Percentiles rank a stretch among this genome's conserved stretches.
Evolutionary conservation across 129 eudicot genomes (phyloP).

Genomic region (Rutidosis leptorrhynchoides): DNA sequence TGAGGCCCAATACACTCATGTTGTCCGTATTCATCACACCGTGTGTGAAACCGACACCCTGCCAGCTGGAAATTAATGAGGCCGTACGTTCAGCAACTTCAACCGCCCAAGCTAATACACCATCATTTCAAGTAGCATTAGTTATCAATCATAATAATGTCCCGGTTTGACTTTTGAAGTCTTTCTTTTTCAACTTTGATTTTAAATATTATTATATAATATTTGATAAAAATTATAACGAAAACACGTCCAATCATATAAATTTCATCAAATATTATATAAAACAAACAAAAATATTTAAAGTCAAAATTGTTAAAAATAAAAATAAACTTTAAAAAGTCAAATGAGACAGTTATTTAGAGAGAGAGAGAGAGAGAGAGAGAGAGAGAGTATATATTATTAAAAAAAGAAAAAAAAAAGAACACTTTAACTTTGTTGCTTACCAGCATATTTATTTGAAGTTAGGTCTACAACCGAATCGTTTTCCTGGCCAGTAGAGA

Average conservation of each 20-base stretch:
- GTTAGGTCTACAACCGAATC: conserved; percentile 76
- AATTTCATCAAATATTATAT: no score
- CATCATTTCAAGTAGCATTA: conserved; percentile 11
- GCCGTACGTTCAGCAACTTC: conserved; percentile 97
- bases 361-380: no score
- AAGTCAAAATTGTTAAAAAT: no score
- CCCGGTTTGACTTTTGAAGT: no score
- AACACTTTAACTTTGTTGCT: neutral
- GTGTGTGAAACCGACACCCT: conserved; percentile 99
- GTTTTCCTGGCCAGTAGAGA: conserved; percentile 71
- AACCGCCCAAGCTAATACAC: conserved; percentile 82
- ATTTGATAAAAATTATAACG: no score
- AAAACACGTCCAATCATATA: no score
- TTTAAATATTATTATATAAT: no score
- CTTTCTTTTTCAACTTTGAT: no score
- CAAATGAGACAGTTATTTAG: no score
- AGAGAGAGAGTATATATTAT: no score
- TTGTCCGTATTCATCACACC: conserved; percentile 98
- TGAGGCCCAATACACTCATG: conserved; percentile 96
- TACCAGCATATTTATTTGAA: conserved; percentile 97
- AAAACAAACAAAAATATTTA: no score
- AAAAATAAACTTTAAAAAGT: no score
- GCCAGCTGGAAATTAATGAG: conserved; percentile 84
- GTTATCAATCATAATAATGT: conserved; percentile 9
- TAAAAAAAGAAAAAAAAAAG: neutral